Base-by-base conservation (phyloP, 805 yeast species). In the Cyberlindnera sargentensis region DNA sequence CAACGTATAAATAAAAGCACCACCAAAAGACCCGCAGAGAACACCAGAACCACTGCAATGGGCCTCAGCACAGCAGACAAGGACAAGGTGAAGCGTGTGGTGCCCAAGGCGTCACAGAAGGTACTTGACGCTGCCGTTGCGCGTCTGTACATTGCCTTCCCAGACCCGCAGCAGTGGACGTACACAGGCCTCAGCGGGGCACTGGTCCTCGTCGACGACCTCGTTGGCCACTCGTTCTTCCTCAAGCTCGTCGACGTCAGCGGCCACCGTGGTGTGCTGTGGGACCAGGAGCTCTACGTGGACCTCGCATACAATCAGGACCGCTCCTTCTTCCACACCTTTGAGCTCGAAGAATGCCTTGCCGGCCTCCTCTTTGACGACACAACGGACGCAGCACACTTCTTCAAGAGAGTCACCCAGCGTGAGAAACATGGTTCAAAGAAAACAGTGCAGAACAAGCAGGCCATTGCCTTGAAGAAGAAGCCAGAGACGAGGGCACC, bases 231-330 rank as follows among this genome's bases (percentile, higher is more conserved):
- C 62, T 88, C 96, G 0, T 89, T 86, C 57, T 93, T 89, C 62
- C 71, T 93, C 37, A 93, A 93, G 61, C 61, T 93, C 42, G 95
- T 93, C 6, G 99, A 93, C 57, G 79, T 91, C 30, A 58, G 70
- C 33, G 95, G 95, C 6, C 75, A 79, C 48, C 70, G 84, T 35
- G 98, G 98, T 31, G 95, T 93, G 0, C 51, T 93, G 0, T 93
- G 99, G 99, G 99, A 93, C 63, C 99, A 93, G 63, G 99, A 93
- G 63, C 65, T 93, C 39, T 91, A 86, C 56, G 81, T 87, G 9
- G 83, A 86, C 55, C 89, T 93, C 62, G 82, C 82, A 53, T 93
- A 93, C 64, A 78, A 85, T 58, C 98, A 93, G 63, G 99, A 93
- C 63, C 76, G 99, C 30, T 80, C 95, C 34, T 93, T 87, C 64